Base-by-base conservation (phyloP, 176 grass and related monocot genomes). In the Poa pratensis region DNA sequence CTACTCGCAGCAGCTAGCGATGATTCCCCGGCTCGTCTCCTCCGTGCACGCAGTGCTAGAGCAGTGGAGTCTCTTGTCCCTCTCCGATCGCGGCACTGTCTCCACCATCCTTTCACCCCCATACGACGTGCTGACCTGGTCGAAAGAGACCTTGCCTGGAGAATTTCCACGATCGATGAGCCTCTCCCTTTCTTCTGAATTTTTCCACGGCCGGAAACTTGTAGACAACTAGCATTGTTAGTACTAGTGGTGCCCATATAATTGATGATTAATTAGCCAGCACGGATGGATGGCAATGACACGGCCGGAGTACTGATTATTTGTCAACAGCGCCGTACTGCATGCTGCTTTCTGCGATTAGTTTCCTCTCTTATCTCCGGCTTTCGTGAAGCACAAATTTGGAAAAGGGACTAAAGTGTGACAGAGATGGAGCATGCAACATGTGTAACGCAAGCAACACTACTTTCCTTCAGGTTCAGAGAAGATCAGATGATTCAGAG, bases 381-480 rank as follows among this genome's bases (percentile, higher is more conserved):
- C 15, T 87, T 86, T 86, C 88, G 80, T 87, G 58, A 79, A 58
- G 64, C 67, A 74, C 80, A 87, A 58, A 79, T 79, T 54, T 66
- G 50, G 66, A 70, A 81, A 87, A 55, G 16, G 19, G 65, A 13
- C 69, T 51, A 51, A 90, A 87, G 80, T 67, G 68, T 32, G 80
- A 90, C 80, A 68, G 80, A 28, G 59, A 43, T 75, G 86, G 80
- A 60, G 75, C 75, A 87, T 83, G 84, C 48, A 50, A 26, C 71
- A 5, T 27, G 80, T 78, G 80, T 30, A 66, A 82, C 30, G 72
- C 68, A 63, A 76, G 55, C 69, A 62, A 77, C 22, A 62, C 57
- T 3, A 46, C 9, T 13, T 58, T 82, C 51, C 8, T 57, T 71
- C 66, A 11, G 37, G 45, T 69, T 23, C 5, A 20, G 11, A 49